Evolutionary conservation across 1,139 yeast genomes (phyloP), one percentile per base, ranked within the genome.

Genomic region (Candida neerlandica): DNA sequence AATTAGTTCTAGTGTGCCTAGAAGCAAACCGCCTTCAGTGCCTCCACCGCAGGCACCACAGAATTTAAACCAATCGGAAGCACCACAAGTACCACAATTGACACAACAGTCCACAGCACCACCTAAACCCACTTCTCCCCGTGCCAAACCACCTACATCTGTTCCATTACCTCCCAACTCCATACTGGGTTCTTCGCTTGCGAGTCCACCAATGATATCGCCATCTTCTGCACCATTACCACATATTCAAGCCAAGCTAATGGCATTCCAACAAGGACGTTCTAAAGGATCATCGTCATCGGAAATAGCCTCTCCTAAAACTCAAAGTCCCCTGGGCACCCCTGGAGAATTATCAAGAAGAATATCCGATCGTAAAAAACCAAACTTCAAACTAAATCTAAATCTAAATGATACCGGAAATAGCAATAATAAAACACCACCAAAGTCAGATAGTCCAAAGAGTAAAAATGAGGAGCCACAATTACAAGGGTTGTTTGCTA

Each of bases 221-320:
- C 42, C 42, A 15, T 32, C 45, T 21, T 42, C 45, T 12, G 38
- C 38, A 12, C 34, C 42, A 30, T 29, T 33, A 33, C 47, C 33
- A 27, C 46, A 84, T 55, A 77, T 86, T 48, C 94, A 86, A 65
- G 95, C 94, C 1, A 73, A 90, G 55, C 74, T 88, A 45, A 69
- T 85, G 66, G 92, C 92, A 0, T 85, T 86, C 57, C 94, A 86
- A 62, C 87, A 84, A 55, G 82, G 81, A 60, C 71, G 90, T 55
- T 73, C 80, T 27, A 71, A 73, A 42, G 55, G 44, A 26, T 35
- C 52, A 15, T 23, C 44, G 6, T 27, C 45, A 19, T 35, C 41
- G 18, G 41, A 45, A 11, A 33, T 43, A 14, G 21, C 44, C 18
- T 43, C 47, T 16, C 38, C 44, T 14, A 42, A 30, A 33, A 10